phyloP scores from a whole-genome alignment of 305 asterid genomes.

The Rubia balearica region DNA sequence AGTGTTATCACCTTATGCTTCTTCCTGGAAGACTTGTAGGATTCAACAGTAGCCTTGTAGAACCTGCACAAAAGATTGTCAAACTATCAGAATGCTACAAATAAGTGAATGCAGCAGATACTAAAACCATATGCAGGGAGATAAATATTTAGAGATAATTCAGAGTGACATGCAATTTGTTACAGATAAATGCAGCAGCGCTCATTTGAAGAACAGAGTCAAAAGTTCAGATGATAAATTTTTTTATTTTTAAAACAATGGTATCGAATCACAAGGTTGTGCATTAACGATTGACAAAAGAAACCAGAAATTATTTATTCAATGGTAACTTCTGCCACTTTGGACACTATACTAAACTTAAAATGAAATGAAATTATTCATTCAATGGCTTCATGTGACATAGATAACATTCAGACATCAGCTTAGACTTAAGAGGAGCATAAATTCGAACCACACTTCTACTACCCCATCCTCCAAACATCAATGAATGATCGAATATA shows the following conservation, averaged over 20 bases:
- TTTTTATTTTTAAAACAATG: neutral
- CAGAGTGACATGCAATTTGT: constrained; percentile 3
- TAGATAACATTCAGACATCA: neutral
- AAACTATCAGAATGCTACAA: no score
- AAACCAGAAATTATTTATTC: neutral
- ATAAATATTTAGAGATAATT: neutral
- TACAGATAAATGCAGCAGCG: neutral
- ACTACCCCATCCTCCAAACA: neutral
- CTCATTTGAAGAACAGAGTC: neutral
- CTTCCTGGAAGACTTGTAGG: no score
- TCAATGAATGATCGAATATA: neutral
- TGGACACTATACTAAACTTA: no score
- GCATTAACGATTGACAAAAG: neutral
- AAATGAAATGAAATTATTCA: neutral
- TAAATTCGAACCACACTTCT: neutral
- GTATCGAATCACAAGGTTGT: neutral
- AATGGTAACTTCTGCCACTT: neutral
- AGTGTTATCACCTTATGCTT: no score
- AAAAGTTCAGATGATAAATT: neutral
- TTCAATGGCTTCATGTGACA: no score
- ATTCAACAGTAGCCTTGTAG: no score
- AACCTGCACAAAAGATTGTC: no score
- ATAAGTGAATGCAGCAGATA: constrained; percentile 6
- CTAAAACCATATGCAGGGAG: neutral
- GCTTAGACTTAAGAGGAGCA: neutral